phyloP scores from a whole-genome alignment of 2,329 filamentous ascomycete genomes.

The Ilyonectria mors-panacis region DNA sequence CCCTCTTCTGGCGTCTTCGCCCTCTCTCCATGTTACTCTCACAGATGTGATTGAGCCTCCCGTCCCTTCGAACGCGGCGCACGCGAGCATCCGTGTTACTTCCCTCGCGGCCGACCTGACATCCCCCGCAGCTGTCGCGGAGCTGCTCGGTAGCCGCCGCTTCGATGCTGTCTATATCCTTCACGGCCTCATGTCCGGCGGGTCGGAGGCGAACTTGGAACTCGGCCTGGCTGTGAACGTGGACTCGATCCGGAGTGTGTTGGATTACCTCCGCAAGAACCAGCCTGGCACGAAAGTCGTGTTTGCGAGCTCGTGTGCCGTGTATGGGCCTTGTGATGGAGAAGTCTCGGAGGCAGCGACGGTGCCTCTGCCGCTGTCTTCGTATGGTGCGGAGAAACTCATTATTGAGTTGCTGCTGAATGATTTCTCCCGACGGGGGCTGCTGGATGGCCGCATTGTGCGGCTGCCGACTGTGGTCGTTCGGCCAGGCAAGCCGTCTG shows the following conservation, averaged over 20 bases:
- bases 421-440: slow-evolving; percentile 61
- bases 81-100: slow-evolving; percentile 47
- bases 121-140: slow-evolving; percentile 35
- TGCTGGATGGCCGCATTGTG: slow-evolving; percentile 70
- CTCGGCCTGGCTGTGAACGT: slow-evolving; percentile 70
- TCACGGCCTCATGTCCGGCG: slow-evolving; percentile 76
- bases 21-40: slow-evolving; percentile 62
- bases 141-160: slow-evolving; percentile 48
- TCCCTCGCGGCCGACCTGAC: slow-evolving; percentile 47
- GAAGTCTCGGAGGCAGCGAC: slow-evolving; percentile 39
- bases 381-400: slow-evolving; percentile 74
- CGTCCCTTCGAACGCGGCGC: slow-evolving; percentile 57
- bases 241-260: slow-evolving; percentile 67
- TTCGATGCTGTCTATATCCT: slow-evolving; percentile 69
- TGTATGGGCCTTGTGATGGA: slow-evolving; percentile 62
- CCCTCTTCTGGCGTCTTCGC: slow-evolving; percentile 63
- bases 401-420: slow-evolving; percentile 66
- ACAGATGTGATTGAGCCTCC: slow-evolving; percentile 70
- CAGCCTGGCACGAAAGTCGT: slow-evolving; percentile 68
- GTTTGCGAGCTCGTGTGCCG: slow-evolving; percentile 72
- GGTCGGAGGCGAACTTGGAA: slow-evolving; percentile 72
- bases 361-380: slow-evolving; percentile 66
- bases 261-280: slow-evolving; percentile 64
- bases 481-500: slow-evolving; percentile 71
- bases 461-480: slow-evolving; percentile 74